Percentiles rank a stretch among this genome's conserved stretches.
Evolutionary conservation across 441 rosid species (phyloP).

Genomic region (Raphanus hybrid): DNA sequence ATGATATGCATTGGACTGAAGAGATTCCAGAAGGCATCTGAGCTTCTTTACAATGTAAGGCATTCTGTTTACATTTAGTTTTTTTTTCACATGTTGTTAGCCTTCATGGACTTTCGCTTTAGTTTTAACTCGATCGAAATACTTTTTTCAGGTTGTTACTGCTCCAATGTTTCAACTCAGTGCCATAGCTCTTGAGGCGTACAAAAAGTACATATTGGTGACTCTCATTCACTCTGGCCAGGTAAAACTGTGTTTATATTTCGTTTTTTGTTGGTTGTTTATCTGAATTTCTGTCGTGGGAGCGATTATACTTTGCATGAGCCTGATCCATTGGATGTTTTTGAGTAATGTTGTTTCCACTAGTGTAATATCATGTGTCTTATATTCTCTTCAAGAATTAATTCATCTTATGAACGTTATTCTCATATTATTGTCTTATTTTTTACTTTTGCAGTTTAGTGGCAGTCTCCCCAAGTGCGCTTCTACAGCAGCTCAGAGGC

Average conservation of each 20-base stretch:
- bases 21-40: constrained; percentile 80
- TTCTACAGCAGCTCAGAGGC: constrained; percentile 81
- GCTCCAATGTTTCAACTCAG: constrained; percentile 80
- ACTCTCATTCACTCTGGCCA: constrained; percentile 88
- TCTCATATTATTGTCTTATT: constrained; percentile 30
- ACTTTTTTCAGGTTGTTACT: constrained; percentile 73
- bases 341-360: constrained; percentile 22
- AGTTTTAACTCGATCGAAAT: constrained; percentile 20
- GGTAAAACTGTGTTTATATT: constrained; percentile 43
- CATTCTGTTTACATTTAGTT: constrained; percentile 32
- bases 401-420: constrained; percentile 22
- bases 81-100: constrained; percentile 30
- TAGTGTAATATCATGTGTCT: not conserved
- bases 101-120: constrained; percentile 8
- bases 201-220: constrained; percentile 86
- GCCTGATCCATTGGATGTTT: constrained; percentile 10
- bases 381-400: constrained; percentile 5
- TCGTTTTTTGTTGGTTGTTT: not conserved
- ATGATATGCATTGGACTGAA: constrained; percentile 93
- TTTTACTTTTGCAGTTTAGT: constrained; percentile 57
- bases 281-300: not conserved
- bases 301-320: constrained; percentile 14
- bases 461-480: constrained; percentile 81
- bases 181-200: constrained; percentile 92
- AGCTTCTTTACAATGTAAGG: constrained; percentile 86